Percentiles rank a stretch among this genome's conserved stretches.
Evolutionary conservation across 2,329 filamentous ascomycete genomes (phyloP).

Genomic region (Paradendryphiella salina): DNA sequence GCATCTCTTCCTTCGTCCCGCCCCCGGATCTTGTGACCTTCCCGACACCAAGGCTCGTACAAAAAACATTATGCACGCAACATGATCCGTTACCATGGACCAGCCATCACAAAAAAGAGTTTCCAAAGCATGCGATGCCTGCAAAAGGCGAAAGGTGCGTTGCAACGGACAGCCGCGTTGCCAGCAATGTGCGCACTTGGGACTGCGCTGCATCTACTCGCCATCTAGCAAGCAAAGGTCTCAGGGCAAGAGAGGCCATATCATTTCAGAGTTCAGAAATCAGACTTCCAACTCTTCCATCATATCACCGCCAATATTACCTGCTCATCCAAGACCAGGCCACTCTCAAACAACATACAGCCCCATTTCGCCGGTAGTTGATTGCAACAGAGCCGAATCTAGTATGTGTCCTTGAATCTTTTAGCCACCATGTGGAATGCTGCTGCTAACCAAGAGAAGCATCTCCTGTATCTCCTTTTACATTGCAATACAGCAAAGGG

Average conservation of each 20-base stretch:
- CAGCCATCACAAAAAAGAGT: conserved; percentile 36
- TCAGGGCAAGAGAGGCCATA: conserved; percentile 46
- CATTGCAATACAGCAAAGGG: conserved; percentile 25
- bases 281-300: conserved; percentile 27
- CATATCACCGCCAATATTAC: conserved; percentile 32
- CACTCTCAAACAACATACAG: conserved; percentile 17
- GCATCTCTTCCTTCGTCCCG: conserved; percentile 10
- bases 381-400: conserved; percentile 22
- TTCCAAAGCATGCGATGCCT: conserved; percentile 53
- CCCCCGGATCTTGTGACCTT: conserved; percentile 19
- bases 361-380: conserved; percentile 18
- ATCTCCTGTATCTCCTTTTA: conserved; percentile 23
- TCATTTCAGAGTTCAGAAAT: conserved; percentile 50
- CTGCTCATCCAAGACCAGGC: conserved; percentile 22
- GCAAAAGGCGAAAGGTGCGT: conserved; percentile 53
- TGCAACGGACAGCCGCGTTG: conserved; percentile 54
- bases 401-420: conserved; percentile 19
- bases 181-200: conserved; percentile 46
- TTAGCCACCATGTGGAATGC: neutral
- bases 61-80: conserved; percentile 18
- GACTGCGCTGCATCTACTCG: conserved; percentile 53
- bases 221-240: conserved; percentile 45
- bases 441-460: conserved; percentile 16
- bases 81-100: conserved; percentile 34
- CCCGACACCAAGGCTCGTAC: conserved; percentile 10